phyloP scores from a whole-genome alignment of 148 eudicot species.

The Persicaria tinctoria region DNA sequence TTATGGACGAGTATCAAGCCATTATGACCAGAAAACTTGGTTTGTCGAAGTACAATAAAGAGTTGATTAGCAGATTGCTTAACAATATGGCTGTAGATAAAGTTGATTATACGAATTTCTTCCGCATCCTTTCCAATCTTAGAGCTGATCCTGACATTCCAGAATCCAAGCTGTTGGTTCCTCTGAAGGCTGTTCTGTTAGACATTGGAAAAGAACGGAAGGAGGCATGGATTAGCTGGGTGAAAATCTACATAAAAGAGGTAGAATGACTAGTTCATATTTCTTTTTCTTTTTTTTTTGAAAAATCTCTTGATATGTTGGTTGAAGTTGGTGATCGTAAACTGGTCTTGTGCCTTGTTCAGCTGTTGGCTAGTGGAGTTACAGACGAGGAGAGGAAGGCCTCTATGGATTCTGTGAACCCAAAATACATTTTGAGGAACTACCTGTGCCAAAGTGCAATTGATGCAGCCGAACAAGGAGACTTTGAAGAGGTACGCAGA shows the following conservation, averaged over 20 bases:
- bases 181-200: conserved; percentile 82
- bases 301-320: neutral
- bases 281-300: neutral
- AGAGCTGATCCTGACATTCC: conserved; percentile 71
- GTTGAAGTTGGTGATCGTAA: neutral
- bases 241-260: conserved; percentile 74
- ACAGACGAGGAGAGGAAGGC: conserved; percentile 79
- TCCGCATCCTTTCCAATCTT: conserved; percentile 76
- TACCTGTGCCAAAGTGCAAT: conserved; percentile 92
- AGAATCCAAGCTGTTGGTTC: conserved; percentile 54
- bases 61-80: conserved; percentile 78
- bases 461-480: conserved; percentile 89
- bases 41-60: conserved; percentile 81
- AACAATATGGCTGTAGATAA: conserved; percentile 99
- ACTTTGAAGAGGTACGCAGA: conserved; percentile 67
- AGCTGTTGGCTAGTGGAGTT: conserved; percentile 56
- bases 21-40: conserved; percentile 95
- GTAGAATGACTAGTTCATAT: conserved; percentile 23
- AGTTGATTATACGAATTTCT: conserved; percentile 97
- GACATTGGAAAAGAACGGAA: conserved; percentile 96
- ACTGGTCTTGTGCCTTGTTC: conserved; percentile 8
- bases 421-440: conserved; percentile 82
- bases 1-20: conserved; percentile 96
- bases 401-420: conserved; percentile 79
- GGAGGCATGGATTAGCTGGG: conserved; percentile 98